These are phyloP conservation scores for Carex kokanica DNA, from an alignment of 176 grass and related monocot species.

Conservation along the genomic window DNA sequence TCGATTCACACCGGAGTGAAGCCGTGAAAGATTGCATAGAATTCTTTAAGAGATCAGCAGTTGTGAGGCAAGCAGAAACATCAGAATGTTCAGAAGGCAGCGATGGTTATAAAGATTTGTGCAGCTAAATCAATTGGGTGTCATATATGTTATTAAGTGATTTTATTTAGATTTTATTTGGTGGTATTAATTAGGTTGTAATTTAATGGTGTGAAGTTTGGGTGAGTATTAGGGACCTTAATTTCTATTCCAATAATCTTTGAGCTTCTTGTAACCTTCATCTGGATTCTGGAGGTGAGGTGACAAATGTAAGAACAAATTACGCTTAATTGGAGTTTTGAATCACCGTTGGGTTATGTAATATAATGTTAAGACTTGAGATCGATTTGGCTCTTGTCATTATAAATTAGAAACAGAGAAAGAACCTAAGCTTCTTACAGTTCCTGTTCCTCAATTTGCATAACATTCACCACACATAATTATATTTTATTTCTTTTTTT, in stretches of 20 bases:
- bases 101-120: slow-evolving; percentile 6
- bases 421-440: no score
- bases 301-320: background rate
- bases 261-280: background rate
- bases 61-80: slow-evolving; percentile 16
- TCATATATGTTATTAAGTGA: background rate
- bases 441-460: no score
- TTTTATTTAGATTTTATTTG: background rate
- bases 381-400: background rate
- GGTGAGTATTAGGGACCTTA: background rate
- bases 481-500: no score
- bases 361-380: background rate
- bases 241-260: background rate
- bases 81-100: background rate
- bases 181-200: background rate
- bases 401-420: background rate
- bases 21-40: slow-evolving; percentile 86
- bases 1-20: slow-evolving; percentile 76
- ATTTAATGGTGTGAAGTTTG: background rate
- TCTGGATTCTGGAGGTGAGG: background rate
- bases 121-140: background rate
- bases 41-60: slow-evolving; percentile 76
- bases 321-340: background rate
- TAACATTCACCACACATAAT: no score
- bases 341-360: background rate